Evolutionary conservation across 257 asterid species (phyloP), one percentile per base, ranked within the genome.

Genomic region (Plectranthus barbatus): DNA sequence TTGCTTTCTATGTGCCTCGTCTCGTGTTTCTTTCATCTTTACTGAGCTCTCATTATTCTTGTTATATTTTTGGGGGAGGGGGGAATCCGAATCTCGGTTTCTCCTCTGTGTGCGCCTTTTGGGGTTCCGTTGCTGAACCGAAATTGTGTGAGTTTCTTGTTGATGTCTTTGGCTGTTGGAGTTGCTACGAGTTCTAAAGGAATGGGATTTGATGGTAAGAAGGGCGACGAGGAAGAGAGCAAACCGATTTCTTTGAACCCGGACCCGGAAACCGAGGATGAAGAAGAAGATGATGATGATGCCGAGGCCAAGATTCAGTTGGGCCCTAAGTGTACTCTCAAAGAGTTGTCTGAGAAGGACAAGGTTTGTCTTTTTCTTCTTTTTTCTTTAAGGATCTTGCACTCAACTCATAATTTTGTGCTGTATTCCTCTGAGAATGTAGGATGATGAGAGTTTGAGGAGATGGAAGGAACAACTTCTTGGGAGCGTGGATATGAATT

Each of bases 381-480:
- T 42, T n/a, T 24, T 26, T 37, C 31, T 46, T n/a, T 36, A 21
- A 6, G 42, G 12, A 55, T 40, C 36, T 39, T 24, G 39, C 24
- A 58, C 51, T 58, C 49, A 58, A 40, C 15, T 21, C 18, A 33
- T 49, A 9, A 9, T 17, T 23, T 63, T 56, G 49, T 46, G 42
- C 40, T 64, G 15, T 52, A 59, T 26, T 46, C 24, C 23, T 47
- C 61, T 72, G 71, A 7, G 63, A 48, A 52, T 62, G 50, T 72
- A 91, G 97, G 96, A 87, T 73, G 97, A 91, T 72, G 96, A 91
- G 86, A 91, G 97, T 62, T 81, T 91, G 82, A 85, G 95, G 74
- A 91, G 95, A 77, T 91, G 97, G 97, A 91, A 91, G 81, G 97
- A 91, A n/a, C 97, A 91, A 21, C 96, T 91, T 75, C 91, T 91